Evolutionary conservation across 371 early-diverging fungal genomes (phyloP).

Genomic region (Saksenaea oblongispora): DNA sequence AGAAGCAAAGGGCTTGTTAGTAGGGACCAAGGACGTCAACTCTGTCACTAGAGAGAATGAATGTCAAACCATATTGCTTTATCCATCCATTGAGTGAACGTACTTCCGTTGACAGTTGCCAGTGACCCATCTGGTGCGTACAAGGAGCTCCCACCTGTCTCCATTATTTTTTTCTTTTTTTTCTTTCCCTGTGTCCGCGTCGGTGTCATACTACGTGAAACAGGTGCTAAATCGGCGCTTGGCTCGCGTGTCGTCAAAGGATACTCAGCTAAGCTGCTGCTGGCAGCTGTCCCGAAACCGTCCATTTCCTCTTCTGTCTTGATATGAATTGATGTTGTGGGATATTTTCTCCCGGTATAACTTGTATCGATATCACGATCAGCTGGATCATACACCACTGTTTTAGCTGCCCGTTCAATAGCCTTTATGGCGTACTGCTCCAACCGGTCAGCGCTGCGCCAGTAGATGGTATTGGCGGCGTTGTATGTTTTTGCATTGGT

Average conservation of each 20-base stretch:
- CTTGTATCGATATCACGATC: neutral
- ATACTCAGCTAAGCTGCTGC: constrained; percentile 26
- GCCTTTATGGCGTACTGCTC: constrained; percentile 56
- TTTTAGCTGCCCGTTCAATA: constrained; percentile 61
- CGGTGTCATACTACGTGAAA: constrained; percentile 12
- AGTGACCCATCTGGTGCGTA: constrained; percentile 52
- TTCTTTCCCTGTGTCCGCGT: constrained; percentile 37
- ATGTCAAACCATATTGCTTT: neutral
- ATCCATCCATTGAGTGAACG: constrained; percentile 2
- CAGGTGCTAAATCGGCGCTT: constrained; percentile 27
- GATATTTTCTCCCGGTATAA: neutral
- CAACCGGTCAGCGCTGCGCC: constrained; percentile 68
- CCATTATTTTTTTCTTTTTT: constrained; percentile 35
- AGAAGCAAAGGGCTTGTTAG: constrained; percentile 30
- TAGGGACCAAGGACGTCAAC: constrained; percentile 25
- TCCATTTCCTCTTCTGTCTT: constrained; percentile 50
- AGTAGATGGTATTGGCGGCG: constrained; percentile 73
- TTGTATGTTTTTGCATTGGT: constrained; percentile 78
- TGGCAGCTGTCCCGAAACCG: constrained; percentile 45
- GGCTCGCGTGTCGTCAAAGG: constrained; percentile 19
- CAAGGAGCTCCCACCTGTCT: constrained; percentile 36
- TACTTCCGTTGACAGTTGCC: constrained; percentile 40
- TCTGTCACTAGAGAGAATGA: constrained; percentile 23
- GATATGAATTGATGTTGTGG: neutral
- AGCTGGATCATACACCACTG: constrained; percentile 41